Evolutionary conservation across 2,329 filamentous ascomycete genomes (phyloP).

Genomic region (Rhinocladiella similis): DNA sequence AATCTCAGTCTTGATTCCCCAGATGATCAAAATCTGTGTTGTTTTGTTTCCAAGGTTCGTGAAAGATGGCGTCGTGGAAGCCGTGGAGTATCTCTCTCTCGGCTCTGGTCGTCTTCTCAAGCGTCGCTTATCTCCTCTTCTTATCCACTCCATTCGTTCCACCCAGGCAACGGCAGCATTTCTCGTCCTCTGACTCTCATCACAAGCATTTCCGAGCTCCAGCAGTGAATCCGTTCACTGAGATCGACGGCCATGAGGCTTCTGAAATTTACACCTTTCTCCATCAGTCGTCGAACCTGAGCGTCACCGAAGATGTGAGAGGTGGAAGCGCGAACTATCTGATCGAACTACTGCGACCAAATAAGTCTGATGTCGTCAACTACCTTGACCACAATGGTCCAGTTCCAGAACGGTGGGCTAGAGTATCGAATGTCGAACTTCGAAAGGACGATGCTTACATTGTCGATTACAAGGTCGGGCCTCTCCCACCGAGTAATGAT

Average conservation of each 20-base stretch:
- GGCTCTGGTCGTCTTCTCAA: conserved; percentile 12
- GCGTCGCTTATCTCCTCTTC: conserved; percentile 19
- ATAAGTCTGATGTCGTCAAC: conserved; percentile 49
- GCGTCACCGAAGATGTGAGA: not conserved
- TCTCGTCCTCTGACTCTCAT: not conserved
- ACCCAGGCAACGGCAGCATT: not conserved
- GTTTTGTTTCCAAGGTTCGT: not conserved
- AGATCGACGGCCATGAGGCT: conserved; percentile 17
- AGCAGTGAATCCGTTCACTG: conserved; percentile 17
- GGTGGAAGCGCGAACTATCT: conserved; percentile 49
- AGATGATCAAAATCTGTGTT: too few species aligned
- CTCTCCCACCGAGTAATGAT: conserved; percentile 44
- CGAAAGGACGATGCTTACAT: conserved; percentile 12
- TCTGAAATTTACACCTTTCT: conserved; percentile 17
- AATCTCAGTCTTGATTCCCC: not conserved
- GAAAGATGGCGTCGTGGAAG: conserved; percentile 13
- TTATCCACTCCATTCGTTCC: not conserved
- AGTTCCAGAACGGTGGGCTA: conserved; percentile 45
- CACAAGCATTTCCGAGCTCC: conserved; percentile 18
- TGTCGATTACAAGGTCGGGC: conserved; percentile 49
- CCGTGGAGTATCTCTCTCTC: conserved; percentile 9
- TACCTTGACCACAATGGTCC: conserved; percentile 43
- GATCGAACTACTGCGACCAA: conserved; percentile 50
- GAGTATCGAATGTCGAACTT: conserved; percentile 41
- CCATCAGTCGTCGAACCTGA: conserved; percentile 3